Percentiles rank a stretch among this genome's conserved stretches.
Conservation (phyloP, 2,329 filamentous ascomycete genomes). For the Ascochyta rabiei region DNA sequence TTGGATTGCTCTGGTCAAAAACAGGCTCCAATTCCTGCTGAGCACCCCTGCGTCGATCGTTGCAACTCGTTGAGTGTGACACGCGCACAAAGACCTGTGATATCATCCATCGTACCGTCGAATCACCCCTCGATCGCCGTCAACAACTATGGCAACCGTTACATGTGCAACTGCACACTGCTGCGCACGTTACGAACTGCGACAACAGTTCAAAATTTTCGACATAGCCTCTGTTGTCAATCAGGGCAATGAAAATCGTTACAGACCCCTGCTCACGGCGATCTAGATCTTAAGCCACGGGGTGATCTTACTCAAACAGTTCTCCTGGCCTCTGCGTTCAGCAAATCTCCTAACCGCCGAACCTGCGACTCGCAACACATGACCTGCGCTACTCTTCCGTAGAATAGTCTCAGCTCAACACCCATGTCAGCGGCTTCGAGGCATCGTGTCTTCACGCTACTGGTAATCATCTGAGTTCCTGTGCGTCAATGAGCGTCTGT, state of each 20-base stretch:
- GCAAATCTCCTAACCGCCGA: slow-evolving; percentile 16
- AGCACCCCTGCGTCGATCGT: slow-evolving; percentile 8
- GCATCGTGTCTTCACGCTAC: slow-evolving; percentile 14
- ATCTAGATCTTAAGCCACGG: slow-evolving; percentile 25
- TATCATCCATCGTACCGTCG: slow-evolving; percentile 17
- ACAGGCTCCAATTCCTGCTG: slow-evolving; percentile 18
- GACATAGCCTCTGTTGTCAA: slow-evolving; percentile 11
- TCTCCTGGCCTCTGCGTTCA: slow-evolving; percentile 11
- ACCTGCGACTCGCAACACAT: slow-evolving; percentile 14
- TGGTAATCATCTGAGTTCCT: slow-evolving; percentile 5
- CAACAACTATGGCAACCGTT: slow-evolving; percentile 6
- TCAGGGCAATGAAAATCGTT: slow-evolving; percentile 8
- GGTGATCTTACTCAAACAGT: slow-evolving; percentile 13
- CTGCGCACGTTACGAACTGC: slow-evolving; percentile 1
- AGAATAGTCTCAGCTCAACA: slow-evolving; percentile 23
- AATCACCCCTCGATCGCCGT: background rate
- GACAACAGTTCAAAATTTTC: background rate
- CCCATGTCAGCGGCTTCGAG: slow-evolving; percentile 22
- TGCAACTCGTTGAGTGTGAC: slow-evolving; percentile 5
- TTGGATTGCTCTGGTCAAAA: slow-evolving; percentile 9
- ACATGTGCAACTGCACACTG: slow-evolving; percentile 8
- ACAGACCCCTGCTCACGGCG: slow-evolving; percentile 5
- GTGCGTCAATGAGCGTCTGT: background rate
- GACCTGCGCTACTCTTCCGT: slow-evolving; percentile 9
- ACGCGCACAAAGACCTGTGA: slow-evolving; percentile 5